phyloP scores from a whole-genome alignment of 108 stramenopile species.

The Tribonema minus region DNA sequence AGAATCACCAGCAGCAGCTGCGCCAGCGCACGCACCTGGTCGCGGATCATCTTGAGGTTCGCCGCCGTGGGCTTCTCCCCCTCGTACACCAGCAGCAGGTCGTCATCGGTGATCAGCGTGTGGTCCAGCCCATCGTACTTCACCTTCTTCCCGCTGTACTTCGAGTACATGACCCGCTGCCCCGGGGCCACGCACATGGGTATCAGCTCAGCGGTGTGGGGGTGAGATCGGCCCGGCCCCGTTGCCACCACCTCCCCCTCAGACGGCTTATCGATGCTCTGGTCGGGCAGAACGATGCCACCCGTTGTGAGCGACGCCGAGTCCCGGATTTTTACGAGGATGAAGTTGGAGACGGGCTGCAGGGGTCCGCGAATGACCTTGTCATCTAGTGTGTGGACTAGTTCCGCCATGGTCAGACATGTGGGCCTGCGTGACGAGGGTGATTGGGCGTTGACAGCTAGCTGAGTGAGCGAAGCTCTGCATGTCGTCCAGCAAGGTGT shows the following conservation, averaged over 20 bases:
- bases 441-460: too few relatives aligned
- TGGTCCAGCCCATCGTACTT: slow-evolving; percentile 84
- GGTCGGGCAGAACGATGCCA: slow-evolving; percentile 41
- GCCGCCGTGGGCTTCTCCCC: slow-evolving; percentile 15
- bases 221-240: slow-evolving; percentile 34
- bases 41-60: slow-evolving; percentile 38
- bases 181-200: slow-evolving; percentile 34
- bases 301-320: slow-evolving; percentile 15
- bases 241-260: slow-evolving; percentile 15
- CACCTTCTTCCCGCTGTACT: slow-evolving; percentile 35
- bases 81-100: slow-evolving; percentile 74
- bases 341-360: slow-evolving; percentile 40
- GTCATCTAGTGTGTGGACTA: slow-evolving; percentile 13
- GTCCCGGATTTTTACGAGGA: slow-evolving; percentile 25
- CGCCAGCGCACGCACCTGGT: slow-evolving; percentile 1
- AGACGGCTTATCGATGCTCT: slow-evolving; percentile 27
- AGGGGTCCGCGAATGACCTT: slow-evolving; percentile 30
- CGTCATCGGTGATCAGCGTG: slow-evolving; percentile 88
- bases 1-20: too few relatives aligned
- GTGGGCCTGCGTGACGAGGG: too few relatives aligned
- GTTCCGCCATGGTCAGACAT: too few relatives aligned
- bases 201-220: slow-evolving; percentile 18
- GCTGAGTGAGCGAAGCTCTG: too few relatives aligned
- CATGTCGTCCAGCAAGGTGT: too few relatives aligned
- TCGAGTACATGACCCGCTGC: slow-evolving; percentile 31